phyloP scores from a whole-genome alignment of 2,329 filamentous ascomycete species.

The Colletotrichum magnum region DNA sequence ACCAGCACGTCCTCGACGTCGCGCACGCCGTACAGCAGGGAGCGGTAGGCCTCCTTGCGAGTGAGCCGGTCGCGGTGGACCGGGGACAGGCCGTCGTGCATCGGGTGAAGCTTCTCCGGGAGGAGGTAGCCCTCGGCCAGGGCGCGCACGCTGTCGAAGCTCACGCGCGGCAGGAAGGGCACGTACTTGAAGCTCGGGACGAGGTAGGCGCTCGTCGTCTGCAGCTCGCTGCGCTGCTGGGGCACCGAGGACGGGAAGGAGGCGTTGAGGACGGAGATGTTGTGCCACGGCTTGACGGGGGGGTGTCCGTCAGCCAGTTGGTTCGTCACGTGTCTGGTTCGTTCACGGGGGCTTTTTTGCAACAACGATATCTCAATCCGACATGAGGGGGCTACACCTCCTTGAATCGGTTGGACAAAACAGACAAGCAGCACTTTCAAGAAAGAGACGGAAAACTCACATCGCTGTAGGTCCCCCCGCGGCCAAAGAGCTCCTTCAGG shows the following conservation, averaged over 20 bases:
- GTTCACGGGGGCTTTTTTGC: background rate
- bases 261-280: conserved; percentile 81
- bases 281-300: conserved; percentile 83
- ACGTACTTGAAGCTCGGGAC: conserved; percentile 89
- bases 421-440: background rate
- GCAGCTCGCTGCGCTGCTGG: conserved; percentile 56
- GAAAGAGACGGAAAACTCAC: conserved; percentile 58
- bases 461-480: conserved; percentile 76
- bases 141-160: conserved; percentile 67
- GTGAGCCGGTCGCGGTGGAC: conserved; percentile 67
- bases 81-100: conserved; percentile 72
- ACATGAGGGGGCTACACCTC: no score
- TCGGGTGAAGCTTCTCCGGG: conserved; percentile 72
- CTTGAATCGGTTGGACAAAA: no score
- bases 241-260: conserved; percentile 77
- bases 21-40: conserved; percentile 68
- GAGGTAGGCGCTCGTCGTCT: conserved; percentile 78
- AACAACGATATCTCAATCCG: no score
- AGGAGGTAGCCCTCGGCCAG: conserved; percentile 77
- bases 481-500: conserved; percentile 78
- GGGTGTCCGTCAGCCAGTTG: conserved; percentile 48
- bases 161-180: conserved; percentile 76
- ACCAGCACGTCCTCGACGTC: conserved; percentile 80
- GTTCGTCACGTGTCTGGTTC: background rate
- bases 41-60: conserved; percentile 67